Evolutionary conservation across 108 stramenopile genomes (phyloP).

Genomic region (Chaetoceros tenuissimus): DNA sequence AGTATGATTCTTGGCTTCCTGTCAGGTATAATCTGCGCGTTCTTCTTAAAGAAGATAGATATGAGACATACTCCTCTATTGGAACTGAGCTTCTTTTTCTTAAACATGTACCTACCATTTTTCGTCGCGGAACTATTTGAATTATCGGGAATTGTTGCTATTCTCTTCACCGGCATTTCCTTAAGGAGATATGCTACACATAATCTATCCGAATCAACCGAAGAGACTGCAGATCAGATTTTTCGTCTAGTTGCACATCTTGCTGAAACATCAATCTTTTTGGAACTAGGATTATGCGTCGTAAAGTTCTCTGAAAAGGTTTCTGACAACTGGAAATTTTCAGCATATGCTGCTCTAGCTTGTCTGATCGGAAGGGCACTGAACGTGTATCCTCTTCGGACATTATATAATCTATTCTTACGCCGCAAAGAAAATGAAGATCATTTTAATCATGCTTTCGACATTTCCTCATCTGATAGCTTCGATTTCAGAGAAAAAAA

Average conservation of each 20-base stretch:
- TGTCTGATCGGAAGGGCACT: constrained; percentile 59
- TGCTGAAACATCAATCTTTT: constrained; percentile 74
- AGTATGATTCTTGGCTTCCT: constrained; percentile 44
- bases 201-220: constrained; percentile 45
- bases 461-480: neutral
- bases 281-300: constrained; percentile 72
- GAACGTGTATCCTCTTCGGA: constrained; percentile 60
- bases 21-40: constrained; percentile 32
- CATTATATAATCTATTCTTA: constrained; percentile 35
- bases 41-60: constrained; percentile 61
- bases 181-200: constrained; percentile 49
- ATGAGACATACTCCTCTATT: constrained; percentile 35
- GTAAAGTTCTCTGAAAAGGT: constrained; percentile 26
- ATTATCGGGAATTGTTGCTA: constrained; percentile 78
- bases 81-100: constrained; percentile 48
- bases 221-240: constrained; percentile 34
- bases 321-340: constrained; percentile 20
- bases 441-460: neutral
- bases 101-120: constrained; percentile 70
- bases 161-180: constrained; percentile 75
- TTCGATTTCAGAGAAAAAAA: constrained; percentile 3
- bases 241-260: constrained; percentile 57
- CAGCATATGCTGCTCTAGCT: constrained; percentile 42
- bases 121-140: constrained; percentile 58
- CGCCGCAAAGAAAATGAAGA: neutral